Base-by-base conservation (phyloP, 2,329 filamentous ascomycete genomes). In the Colletotrichum tamarilloi region DNA sequence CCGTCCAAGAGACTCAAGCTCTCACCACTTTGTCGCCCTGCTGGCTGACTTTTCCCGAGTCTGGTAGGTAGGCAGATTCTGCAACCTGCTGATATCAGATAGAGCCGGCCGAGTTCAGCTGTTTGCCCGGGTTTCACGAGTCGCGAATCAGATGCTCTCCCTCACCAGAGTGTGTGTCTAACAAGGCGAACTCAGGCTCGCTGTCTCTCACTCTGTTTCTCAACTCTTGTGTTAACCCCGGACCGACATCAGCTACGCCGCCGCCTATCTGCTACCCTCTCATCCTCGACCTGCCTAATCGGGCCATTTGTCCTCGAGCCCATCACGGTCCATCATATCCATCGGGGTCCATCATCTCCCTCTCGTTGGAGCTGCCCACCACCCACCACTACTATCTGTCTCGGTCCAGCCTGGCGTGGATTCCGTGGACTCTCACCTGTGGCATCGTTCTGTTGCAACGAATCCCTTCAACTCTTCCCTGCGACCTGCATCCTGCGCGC, bases 251-350 rank as follows among this genome's bases (percentile, higher is more conserved):
- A n/a, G 58, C 30, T 28, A 58, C 67, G 62, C 53, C 68, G 62
- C 68, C 55, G 60, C 55, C 46, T 70, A 62, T 65, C 56, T 70
- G 38, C 22, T 57, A 35, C 59, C 66, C 26, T n/a, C 24, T 28
- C 63, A 65, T 42, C 53, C 62, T 67, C 26, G 66, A 75, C 73
- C 73, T 75, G 66, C 73, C 73, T 74, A 71, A 74, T 69, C 62
- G 66, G 67, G 73, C 58, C 57, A 67, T 71, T 75, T 9, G 64
- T 71, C 73, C 73, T 71, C 38, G 72, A 67, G 57, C 32, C 59
- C 59, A 59, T 73, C 68, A 24, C 56, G 63, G 60, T 28, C 70
- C 70, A 68, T 64, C 46, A 32, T 14, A 46, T n/a, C 70, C 53
- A 62, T 62, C 55, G 56, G 8, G 56, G 60, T n/a, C 71, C 71